These are phyloP conservation scores for Pseudonitzschia delicatissima DNA, from an alignment of 108 stramenopile genomes.

Conservation along the genomic window DNA sequence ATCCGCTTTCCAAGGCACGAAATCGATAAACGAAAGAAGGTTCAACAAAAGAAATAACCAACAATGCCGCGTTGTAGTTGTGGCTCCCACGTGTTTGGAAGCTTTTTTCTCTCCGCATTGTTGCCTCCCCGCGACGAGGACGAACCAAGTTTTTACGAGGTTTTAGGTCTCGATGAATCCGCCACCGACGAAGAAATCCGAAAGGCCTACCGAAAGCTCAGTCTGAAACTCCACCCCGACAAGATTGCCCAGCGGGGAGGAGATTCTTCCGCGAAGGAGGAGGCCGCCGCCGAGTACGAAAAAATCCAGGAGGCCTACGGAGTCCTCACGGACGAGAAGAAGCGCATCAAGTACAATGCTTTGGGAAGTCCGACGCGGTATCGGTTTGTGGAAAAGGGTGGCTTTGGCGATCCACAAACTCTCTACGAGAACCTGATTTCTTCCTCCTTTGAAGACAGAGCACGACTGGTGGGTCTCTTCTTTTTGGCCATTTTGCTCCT, in stretches of 20 bases:
- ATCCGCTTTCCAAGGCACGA: too few species aligned
- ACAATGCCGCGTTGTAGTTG: too few species aligned
- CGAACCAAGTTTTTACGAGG: conserved; percentile 59
- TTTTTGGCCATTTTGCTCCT: conserved; percentile 37
- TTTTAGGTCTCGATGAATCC: conserved; percentile 47
- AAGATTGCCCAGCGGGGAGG: conserved; percentile 77
- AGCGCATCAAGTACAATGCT: conserved; percentile 52
- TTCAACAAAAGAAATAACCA: too few species aligned
- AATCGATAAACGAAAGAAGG: too few species aligned
- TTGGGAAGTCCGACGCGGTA: conserved; percentile 31
- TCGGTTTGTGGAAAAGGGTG: conserved; percentile 40
- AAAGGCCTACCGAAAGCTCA: conserved; percentile 76
- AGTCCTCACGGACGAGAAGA: conserved; percentile 53
- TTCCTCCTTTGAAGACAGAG: conserved; percentile 46
- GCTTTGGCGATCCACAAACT: conserved; percentile 46
- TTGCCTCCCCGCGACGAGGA: conserved; percentile 53
- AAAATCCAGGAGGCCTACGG: conserved; percentile 76
- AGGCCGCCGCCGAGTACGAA: conserved; percentile 64
- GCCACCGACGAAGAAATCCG: conserved; percentile 68
- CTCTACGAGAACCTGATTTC: conserved; percentile 63
- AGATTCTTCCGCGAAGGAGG: conserved; percentile 40
- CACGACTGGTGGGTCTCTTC: conserved; percentile 56
- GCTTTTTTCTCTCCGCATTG: conserved; percentile 46
- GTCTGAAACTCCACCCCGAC: conserved; percentile 76
- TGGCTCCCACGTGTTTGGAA: conserved; percentile 19